phyloP scores from a whole-genome alignment of 2,329 filamentous ascomycete species.

The Curvularia sp. region DNA sequence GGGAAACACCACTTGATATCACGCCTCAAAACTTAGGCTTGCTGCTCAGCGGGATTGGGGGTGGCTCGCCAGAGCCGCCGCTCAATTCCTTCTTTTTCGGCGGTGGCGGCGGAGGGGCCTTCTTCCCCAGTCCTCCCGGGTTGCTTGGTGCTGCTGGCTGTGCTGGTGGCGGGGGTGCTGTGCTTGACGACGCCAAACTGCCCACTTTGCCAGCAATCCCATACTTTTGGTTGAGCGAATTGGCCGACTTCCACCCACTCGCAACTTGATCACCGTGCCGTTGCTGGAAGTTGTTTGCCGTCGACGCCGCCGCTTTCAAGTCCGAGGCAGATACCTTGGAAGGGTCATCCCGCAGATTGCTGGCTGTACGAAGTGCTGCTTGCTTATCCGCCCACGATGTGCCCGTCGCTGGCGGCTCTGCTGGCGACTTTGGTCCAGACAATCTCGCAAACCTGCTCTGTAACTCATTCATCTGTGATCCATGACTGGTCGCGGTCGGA shows the following conservation, averaged over 20 bases:
- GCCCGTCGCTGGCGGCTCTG: slow-evolving; percentile 53
- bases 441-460: slow-evolving; percentile 67
- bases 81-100: slow-evolving; percentile 62
- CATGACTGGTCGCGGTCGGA: slow-evolving; percentile 27
- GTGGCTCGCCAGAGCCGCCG: slow-evolving; percentile 52
- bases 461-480: slow-evolving; percentile 67
- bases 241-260: slow-evolving; percentile 64
- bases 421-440: slow-evolving; percentile 44
- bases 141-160: slow-evolving; percentile 34
- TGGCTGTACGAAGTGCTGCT: slow-evolving; percentile 67
- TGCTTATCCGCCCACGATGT: slow-evolving; percentile 70
- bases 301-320: slow-evolving; percentile 64
- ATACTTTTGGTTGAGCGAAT: slow-evolving; percentile 67
- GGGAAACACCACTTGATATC: not conserved
- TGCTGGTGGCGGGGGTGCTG: slow-evolving; percentile 34
- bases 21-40: slow-evolving; percentile 56
- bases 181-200: slow-evolving; percentile 43
- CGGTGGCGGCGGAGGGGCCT: slow-evolving; percentile 65
- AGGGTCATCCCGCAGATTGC: slow-evolving; percentile 66
- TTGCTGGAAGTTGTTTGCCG: slow-evolving; percentile 72
- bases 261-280: slow-evolving; percentile 72
- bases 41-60: slow-evolving; percentile 64
- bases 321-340: slow-evolving; percentile 67
- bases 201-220: slow-evolving; percentile 60
- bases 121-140: slow-evolving; percentile 54